Conservation (phyloP, 257 asterid species). For the Osmanthus fragrans region DNA sequence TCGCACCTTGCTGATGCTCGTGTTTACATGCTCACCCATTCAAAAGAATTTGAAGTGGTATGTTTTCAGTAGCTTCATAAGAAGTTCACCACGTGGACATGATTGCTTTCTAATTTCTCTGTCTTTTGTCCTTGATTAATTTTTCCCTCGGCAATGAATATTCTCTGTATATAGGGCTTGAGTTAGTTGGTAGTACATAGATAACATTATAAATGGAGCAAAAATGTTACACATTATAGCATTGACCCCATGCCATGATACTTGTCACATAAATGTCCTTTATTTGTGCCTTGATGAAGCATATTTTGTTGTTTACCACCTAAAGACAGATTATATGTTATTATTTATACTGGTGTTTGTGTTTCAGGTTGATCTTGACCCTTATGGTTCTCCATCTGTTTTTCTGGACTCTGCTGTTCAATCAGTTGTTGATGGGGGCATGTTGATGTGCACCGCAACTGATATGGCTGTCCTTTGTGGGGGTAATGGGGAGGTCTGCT, state of each 20-base stretch:
- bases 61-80: slow-evolving; percentile 4
- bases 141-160: not conserved
- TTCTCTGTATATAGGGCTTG: too few species aligned
- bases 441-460: slow-evolving; percentile 96
- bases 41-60: slow-evolving; percentile 98
- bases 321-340: not conserved
- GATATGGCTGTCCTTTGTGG: slow-evolving; percentile 99
- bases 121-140: not conserved
- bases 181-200: not conserved
- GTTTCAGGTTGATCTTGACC: slow-evolving; percentile 97
- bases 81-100: not conserved
- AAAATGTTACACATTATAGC: not conserved
- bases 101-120: slow-evolving; percentile 1
- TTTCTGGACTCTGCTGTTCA: slow-evolving; percentile 96
- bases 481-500: slow-evolving; percentile 96
- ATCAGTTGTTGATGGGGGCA: slow-evolving; percentile 89
- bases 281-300: not conserved
- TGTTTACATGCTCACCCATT: slow-evolving; percentile 92
- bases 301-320: not conserved
- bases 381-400: slow-evolving; percentile 94
- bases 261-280: not conserved
- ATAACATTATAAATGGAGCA: not conserved
- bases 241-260: not conserved
- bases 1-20: slow-evolving; percentile 86
- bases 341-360: slow-evolving; percentile 17